Percentiles rank a stretch among this genome's conserved stretches.
Conservation (phyloP, 73 alveolate species). For the Durusdinium trenchii region DNA sequence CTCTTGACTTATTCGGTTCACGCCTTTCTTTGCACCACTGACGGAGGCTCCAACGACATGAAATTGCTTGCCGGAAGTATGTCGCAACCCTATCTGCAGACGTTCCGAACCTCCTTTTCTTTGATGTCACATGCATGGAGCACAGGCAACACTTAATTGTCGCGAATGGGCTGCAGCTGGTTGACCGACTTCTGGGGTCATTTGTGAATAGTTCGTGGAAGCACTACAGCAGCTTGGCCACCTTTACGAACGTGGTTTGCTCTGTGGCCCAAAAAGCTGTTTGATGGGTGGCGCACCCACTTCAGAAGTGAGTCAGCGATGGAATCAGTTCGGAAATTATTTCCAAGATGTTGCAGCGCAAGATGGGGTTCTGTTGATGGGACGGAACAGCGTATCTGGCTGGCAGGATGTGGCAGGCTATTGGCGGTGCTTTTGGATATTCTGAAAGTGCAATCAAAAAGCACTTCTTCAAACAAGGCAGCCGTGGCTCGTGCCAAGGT, state of each 20-base stretch:
- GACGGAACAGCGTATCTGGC: not conserved
- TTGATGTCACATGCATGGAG: slow-evolving; percentile 30
- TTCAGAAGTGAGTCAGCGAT: not conserved
- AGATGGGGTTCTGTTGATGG: not conserved
- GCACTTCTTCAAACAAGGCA: no score
- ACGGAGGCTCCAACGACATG: slow-evolving; percentile 25
- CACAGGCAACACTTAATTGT: not conserved
- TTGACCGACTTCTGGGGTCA: not conserved
- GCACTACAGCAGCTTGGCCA: not conserved
- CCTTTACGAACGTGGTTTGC: not conserved
- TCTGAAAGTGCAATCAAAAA: no score
- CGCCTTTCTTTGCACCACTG: not conserved
- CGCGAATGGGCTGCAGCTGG: not conserved
- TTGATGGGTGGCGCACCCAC: not conserved
- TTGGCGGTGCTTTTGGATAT: not conserved
- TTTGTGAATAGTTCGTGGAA: not conserved
- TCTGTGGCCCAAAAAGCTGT: not conserved
- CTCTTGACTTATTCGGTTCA: no score
- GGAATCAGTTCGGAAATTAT: not conserved
- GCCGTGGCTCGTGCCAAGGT: no score
- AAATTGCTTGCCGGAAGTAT: slow-evolving; percentile 20
- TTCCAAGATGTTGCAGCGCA: slow-evolving; percentile 1
- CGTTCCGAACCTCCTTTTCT: not conserved
- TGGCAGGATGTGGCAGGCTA: not conserved
- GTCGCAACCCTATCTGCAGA: not conserved